Conservation (phyloP, 768 basidiomycete genomes). For the Leccinellum rugosiceps region DNA sequence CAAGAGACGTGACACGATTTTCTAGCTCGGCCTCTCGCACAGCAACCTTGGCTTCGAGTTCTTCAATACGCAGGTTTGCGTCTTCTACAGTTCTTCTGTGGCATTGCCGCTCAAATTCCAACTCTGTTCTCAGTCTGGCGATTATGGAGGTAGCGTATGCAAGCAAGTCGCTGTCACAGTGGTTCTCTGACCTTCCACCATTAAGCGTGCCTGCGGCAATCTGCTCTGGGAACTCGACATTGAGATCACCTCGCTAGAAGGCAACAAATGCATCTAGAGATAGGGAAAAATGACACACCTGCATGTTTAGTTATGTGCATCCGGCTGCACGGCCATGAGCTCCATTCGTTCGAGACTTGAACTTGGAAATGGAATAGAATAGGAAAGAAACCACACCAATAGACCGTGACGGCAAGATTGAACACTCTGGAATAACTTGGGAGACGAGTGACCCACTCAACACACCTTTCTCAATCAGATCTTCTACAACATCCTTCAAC, state of each 20-base stretch:
- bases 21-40: constrained; percentile 58
- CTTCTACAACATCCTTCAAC: constrained; percentile 48
- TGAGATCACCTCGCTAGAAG: constrained; percentile 21
- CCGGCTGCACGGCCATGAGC: constrained; percentile 44
- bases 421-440: background rate
- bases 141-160: constrained; percentile 47
- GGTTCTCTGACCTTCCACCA: background rate
- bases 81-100: constrained; percentile 40
- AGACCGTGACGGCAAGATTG: background rate
- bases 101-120: constrained; percentile 42
- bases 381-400: background rate
- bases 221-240: constrained; percentile 21
- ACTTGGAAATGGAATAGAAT: constrained; percentile 30
- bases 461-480: constrained; percentile 60
- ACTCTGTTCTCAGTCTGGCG: constrained; percentile 38
- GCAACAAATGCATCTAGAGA: constrained; percentile 9
- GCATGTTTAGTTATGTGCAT: constrained; percentile 40
- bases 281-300: constrained; percentile 35
- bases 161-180: constrained; percentile 28
- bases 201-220: background rate
- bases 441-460: background rate
- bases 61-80: constrained; percentile 40
- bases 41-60: constrained; percentile 52
- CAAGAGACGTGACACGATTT: constrained; percentile 22
- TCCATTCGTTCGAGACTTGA: constrained; percentile 43